phyloP scores from a whole-genome alignment of 1,139 yeast species.

The Wickerhamomyces sp. region DNA sequence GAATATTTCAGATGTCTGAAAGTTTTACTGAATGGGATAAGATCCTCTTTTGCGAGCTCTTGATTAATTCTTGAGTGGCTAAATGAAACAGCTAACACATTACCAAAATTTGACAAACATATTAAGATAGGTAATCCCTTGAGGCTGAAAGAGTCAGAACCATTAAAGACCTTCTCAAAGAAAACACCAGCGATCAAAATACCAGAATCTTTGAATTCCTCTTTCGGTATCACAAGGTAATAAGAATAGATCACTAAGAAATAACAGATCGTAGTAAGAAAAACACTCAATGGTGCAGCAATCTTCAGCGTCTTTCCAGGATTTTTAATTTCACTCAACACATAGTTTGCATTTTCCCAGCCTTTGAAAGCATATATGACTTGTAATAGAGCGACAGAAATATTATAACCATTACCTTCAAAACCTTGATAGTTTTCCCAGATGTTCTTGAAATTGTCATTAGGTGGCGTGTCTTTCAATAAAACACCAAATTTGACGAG shows the following conservation, averaged over 20 bases:
- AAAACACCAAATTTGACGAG: conserved; percentile 9
- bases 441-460: conserved; percentile 28
- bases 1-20: conserved; percentile 28
- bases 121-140: conserved; percentile 42
- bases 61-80: conserved; percentile 49
- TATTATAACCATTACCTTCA: conserved; percentile 25
- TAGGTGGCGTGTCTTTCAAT: conserved; percentile 1
- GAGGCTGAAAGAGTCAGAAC: conserved; percentile 34
- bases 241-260: conserved; percentile 43
- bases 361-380: conserved; percentile 59
- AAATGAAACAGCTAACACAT: conserved; percentile 47
- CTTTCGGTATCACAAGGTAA: conserved; percentile 43
- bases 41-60: conserved; percentile 41
- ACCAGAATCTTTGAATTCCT: conserved; percentile 43
- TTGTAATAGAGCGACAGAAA: conserved; percentile 50
- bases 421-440: conserved; percentile 26
- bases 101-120: conserved; percentile 46
- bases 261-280: conserved; percentile 39
- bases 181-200: conserved; percentile 48
- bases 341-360: conserved; percentile 57
- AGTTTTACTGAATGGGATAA: conserved; percentile 38
- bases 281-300: conserved; percentile 46
- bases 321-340: conserved; percentile 44
- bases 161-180: conserved; percentile 44
- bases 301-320: conserved; percentile 44